phyloP scores from a whole-genome alignment of 208 protist genomes.

The Leishmania tropica region DNA sequence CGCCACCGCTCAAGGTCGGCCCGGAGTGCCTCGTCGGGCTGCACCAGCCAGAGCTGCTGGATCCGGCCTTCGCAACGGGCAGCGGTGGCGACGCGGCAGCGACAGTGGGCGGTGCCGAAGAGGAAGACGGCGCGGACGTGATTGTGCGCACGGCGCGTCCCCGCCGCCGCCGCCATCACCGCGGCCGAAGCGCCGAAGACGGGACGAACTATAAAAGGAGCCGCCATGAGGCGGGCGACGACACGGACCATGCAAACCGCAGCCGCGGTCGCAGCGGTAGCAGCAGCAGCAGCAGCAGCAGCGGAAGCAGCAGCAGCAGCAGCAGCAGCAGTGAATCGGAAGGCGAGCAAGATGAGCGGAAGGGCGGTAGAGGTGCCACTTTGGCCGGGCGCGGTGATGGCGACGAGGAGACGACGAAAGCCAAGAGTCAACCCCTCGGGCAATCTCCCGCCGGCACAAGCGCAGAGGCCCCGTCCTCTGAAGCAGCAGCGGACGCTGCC shows the following conservation, averaged over 20 bases:
- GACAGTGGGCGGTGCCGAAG: slow-evolving; percentile 1
- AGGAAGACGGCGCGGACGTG: background rate
- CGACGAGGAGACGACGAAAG: background rate
- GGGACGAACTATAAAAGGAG: background rate
- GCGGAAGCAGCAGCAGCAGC: background rate
- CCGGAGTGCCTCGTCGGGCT: slow-evolving; percentile 43
- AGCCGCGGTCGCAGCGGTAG: slow-evolving; percentile 22
- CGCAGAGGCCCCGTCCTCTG: background rate
- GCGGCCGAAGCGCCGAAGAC: background rate
- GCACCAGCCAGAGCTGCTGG: slow-evolving; percentile 23
- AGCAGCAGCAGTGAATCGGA: background rate
- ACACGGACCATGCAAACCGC: background rate
- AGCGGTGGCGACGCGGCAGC: background rate
- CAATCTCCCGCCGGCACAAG: background rate
- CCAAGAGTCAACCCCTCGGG: background rate
- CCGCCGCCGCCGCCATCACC: slow-evolving; percentile 3
- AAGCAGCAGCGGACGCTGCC: background rate
- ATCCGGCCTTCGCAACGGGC: background rate
- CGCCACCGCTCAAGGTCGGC: slow-evolving; percentile 44
- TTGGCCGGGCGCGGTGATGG: background rate
- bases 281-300: background rate
- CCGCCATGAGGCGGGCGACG: background rate
- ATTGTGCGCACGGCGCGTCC: slow-evolving; percentile 7
- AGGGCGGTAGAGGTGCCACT: background rate
- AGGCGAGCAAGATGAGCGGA: background rate